Evolutionary conservation across 352 stramenopile species (phyloP).

Genomic region (Pythium guiyangense): DNA sequence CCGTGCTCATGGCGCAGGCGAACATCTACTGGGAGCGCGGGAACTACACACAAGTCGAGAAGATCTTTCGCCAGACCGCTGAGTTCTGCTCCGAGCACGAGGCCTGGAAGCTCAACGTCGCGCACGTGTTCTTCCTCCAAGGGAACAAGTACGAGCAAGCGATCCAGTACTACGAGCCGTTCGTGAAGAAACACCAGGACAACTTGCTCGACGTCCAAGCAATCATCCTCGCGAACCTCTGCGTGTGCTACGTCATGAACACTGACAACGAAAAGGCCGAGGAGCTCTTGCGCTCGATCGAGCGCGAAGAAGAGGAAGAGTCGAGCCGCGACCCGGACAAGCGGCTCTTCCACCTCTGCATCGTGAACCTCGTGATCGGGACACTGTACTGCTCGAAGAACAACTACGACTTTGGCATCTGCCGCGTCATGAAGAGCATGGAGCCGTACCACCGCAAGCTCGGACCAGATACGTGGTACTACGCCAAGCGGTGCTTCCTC

Average conservation of each 20-base stretch:
- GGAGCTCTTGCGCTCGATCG: slow-evolving; percentile 93
- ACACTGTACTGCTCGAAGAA: slow-evolving; percentile 97
- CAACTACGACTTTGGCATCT: slow-evolving; percentile 97
- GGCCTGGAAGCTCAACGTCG: slow-evolving; percentile 95
- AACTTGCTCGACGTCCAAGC: slow-evolving; percentile 93
- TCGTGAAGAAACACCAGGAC: slow-evolving; percentile 91
- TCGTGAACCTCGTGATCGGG: slow-evolving; percentile 97
- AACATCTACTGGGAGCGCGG: slow-evolving; percentile 96
- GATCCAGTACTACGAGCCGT: slow-evolving; percentile 94
- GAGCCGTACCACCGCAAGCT: slow-evolving; percentile 96
- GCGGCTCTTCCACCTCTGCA: slow-evolving; percentile 93
- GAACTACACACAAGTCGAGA: slow-evolving; percentile 96
- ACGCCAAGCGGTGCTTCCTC: slow-evolving; percentile 95
- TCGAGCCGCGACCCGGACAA: slow-evolving; percentile 87
- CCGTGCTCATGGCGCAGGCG: slow-evolving; percentile 95
- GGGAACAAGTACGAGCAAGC: slow-evolving; percentile 87
- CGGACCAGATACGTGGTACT: slow-evolving; percentile 94
- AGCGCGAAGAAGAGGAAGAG: slow-evolving; percentile 93
- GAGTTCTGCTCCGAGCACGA: slow-evolving; percentile 96
- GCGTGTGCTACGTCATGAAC: slow-evolving; percentile 97
- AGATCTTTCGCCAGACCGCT: slow-evolving; percentile 92
- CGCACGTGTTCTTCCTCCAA: slow-evolving; percentile 95
- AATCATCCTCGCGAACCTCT: slow-evolving; percentile 97
- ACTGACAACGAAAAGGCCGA: slow-evolving; percentile 96
- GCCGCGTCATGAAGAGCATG: slow-evolving; percentile 92